Evolutionary conservation across 83 land plant species (phyloP), one percentile per base, ranked within the genome.

Genomic region (Isoetes engelmannii): DNA sequence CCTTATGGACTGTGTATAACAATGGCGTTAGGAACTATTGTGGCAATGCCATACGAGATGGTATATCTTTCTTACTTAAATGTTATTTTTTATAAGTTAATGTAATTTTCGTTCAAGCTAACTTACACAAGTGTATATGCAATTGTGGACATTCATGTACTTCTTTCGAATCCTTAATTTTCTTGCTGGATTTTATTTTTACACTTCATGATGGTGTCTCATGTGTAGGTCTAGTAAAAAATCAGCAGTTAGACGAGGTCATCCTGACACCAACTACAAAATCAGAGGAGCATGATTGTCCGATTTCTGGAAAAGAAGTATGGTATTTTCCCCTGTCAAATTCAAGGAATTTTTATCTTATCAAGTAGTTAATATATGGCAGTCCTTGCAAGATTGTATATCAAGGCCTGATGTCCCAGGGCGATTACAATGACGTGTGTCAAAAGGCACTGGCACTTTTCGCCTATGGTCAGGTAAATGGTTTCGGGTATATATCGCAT

Each of bases 241-340:
- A 93, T 68, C 85, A 93, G 63, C 83, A 71, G 76, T 75, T 93
- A n/a, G 65, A 80, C 56, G 75, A 76, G 60, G 86, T 83, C 74
- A 88, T 93, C 45, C 67, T 93, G 6, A 93, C 98, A 20, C 98
- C 98, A 45, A 93, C 98, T 46, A 93, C 98, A 13, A 93, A 93
- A 75, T 85, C 98, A 61, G 86, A 70, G 5, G 96, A 90, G 71
- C 98, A 93, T 79, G 98, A 93, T 80, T 84, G 85, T 71, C 98
- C 98, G 45, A 81, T 93, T 45, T 81, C 98, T 48, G 97, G 92
- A 9, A 72, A 88, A 56, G 96, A 93, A 90, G 98, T 93, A 47
- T 21, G 44, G 46, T 48, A 46, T 50, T 37, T 45, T 57, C 13
- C 12, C 62, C 12, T 2, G 63, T 12, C 10, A 43, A 46, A 48